Conservation (phyloP, 2,329 filamentous ascomycete species). For the Penicillium capsulatum region DNA sequence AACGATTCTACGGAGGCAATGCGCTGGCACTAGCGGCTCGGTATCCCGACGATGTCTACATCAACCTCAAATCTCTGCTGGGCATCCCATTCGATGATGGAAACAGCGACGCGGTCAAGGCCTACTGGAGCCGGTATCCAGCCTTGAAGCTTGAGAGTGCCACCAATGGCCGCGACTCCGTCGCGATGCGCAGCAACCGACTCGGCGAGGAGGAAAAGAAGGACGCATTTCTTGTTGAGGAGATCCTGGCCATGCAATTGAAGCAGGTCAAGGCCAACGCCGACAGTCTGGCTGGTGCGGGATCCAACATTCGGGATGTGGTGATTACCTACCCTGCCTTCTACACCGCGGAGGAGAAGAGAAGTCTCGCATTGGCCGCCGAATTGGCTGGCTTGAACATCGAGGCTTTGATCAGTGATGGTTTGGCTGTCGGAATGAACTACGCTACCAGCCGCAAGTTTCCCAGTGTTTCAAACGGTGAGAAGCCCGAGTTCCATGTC, state of each 20-base stretch:
- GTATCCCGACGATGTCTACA: constrained; percentile 90
- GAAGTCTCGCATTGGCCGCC: constrained; percentile 77
- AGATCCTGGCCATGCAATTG: constrained; percentile 92
- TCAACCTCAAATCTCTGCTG: constrained; percentile 87
- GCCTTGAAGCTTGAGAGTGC: constrained; percentile 63
- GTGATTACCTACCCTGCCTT: constrained; percentile 89
- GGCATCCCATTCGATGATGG: constrained; percentile 57
- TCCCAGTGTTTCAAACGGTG: constrained; percentile 74
- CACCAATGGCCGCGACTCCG: constrained; percentile 58
- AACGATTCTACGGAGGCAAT: constrained; percentile 87
- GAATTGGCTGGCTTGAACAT: constrained; percentile 84
- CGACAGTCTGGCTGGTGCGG: constrained; percentile 73
- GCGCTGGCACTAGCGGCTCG: constrained; percentile 80
- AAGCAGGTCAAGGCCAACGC: constrained; percentile 89
- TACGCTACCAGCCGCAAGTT: constrained; percentile 91
- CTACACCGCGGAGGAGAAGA: constrained; percentile 85
- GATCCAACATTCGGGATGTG: constrained; percentile 67
- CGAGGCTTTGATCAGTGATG: constrained; percentile 79
- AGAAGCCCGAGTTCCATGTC: constrained; percentile 84
- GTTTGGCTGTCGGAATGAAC: constrained; percentile 86
- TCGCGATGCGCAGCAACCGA: constrained; percentile 74
- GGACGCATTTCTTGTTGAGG: constrained; percentile 70
- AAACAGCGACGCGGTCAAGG: constrained; percentile 53
- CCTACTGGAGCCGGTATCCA: constrained; percentile 74
- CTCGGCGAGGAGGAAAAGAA: constrained; percentile 61